A percentile compares a stretch with the other conserved stretches of the same genome.
phyloP scores from a whole-genome alignment of 768 basidiomycete genomes.

The Coprinopsis marcescibilis region DNA sequence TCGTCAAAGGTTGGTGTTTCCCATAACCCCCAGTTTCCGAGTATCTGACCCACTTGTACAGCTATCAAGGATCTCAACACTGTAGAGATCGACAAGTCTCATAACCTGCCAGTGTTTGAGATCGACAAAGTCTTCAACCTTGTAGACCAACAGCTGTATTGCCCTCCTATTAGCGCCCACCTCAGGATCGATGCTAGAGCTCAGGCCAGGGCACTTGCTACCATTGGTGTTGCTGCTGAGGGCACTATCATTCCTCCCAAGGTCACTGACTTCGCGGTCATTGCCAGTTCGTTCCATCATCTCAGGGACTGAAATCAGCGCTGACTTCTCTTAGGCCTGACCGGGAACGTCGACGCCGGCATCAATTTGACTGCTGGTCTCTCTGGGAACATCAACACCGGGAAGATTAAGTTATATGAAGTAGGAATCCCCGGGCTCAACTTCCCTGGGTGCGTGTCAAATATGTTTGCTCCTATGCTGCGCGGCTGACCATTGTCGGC shows the following conservation, averaged over 20 bases:
- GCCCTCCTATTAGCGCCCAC: conserved; percentile 20
- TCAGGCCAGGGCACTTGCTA: conserved; percentile 27
- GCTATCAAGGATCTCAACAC: conserved; percentile 19
- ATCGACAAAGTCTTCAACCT: conserved; percentile 27
- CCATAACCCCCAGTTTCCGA: no score
- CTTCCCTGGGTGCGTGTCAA: conserved; percentile 37
- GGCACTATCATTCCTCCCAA: conserved; percentile 43
- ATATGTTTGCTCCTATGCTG: neutral
- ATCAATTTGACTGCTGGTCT: conserved; percentile 32
- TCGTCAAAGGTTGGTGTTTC: no score
- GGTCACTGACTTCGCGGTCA: conserved; percentile 28
- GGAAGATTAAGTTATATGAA: conserved; percentile 33
- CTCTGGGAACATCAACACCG: conserved; percentile 37
- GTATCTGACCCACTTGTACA: no score
- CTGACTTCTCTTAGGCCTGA: conserved; percentile 22
- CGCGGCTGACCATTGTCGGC: neutral
- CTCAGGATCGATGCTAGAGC: conserved; percentile 25
- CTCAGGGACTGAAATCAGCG: neutral
- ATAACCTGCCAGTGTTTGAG: conserved; percentile 25
- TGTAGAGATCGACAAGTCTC: conserved; percentile 26
- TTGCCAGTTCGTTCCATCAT: conserved; percentile 23
- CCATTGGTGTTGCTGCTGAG: conserved; percentile 33
- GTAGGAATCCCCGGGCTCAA: conserved; percentile 43
- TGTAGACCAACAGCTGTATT: conserved; percentile 23
- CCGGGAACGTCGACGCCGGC: conserved; percentile 32